phyloP scores from a whole-genome alignment of 768 basidiomycete species.

The Boletus barrowsii region DNA sequence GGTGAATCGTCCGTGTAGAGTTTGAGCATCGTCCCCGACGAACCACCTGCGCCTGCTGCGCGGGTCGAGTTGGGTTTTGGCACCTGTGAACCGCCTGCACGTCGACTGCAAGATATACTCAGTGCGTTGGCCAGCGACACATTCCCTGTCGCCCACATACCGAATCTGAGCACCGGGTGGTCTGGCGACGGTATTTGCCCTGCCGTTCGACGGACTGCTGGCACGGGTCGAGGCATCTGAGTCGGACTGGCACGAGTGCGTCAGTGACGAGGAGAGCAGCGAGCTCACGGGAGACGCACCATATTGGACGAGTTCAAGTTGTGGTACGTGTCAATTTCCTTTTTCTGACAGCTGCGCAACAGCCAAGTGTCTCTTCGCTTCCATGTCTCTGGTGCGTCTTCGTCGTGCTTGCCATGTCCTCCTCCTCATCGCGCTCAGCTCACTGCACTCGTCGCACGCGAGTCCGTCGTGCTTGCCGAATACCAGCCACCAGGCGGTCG shows the following conservation, averaged over 20 bases:
- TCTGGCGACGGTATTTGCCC: slow-evolving; percentile 54
- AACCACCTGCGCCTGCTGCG: slow-evolving; percentile 93
- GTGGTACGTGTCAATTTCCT: slow-evolving; percentile 23
- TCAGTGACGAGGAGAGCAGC: background rate
- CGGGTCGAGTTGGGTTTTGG: slow-evolving; percentile 82
- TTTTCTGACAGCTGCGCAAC: background rate
- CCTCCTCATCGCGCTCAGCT: slow-evolving; percentile 45
- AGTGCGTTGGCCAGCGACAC: background rate
- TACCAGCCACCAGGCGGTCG: slow-evolving; percentile 69
- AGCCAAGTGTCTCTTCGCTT: background rate
- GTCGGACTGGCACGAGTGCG: slow-evolving; percentile 57
- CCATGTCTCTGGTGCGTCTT: slow-evolving; percentile 27
- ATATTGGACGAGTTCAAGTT: slow-evolving; percentile 21
- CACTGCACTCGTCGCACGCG: slow-evolving; percentile 81
- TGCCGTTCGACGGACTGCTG: slow-evolving; percentile 39
- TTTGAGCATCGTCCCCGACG: slow-evolving; percentile 97
- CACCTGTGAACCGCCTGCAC: slow-evolving; percentile 63
- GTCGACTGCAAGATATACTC: slow-evolving; percentile 55
- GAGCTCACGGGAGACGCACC: slow-evolving; percentile 25
- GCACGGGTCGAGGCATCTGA: slow-evolving; percentile 60
- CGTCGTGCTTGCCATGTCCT: background rate
- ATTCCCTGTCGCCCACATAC: slow-evolving; percentile 39
- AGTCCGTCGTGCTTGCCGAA: slow-evolving; percentile 79
- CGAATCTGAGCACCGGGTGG: slow-evolving; percentile 81
- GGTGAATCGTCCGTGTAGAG: slow-evolving; percentile 98